phyloP scores from a whole-genome alignment of 306 rosid species.

The Luffa acutangula region DNA sequence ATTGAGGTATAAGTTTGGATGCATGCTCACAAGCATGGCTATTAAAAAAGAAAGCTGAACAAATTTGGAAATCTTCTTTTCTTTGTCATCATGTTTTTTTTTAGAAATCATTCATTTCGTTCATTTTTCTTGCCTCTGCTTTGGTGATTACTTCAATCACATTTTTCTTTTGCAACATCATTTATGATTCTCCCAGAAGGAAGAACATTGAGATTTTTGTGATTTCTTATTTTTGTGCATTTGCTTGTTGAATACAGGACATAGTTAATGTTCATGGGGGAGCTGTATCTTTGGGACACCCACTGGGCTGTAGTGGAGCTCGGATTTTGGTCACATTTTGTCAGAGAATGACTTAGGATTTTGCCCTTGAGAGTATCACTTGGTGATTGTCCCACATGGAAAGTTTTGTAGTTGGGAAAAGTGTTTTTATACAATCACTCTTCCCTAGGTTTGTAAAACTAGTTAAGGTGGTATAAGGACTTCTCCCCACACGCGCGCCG shows the following conservation, averaged over 20 bases:
- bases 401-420: too few relatives aligned
- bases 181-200: neutral
- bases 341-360: too few relatives aligned
- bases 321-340: too few relatives aligned
- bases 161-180: neutral
- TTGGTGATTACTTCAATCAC: neutral
- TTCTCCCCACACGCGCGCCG: too few relatives aligned
- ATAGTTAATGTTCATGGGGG: slow-evolving; percentile 74
- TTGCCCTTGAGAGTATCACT: too few relatives aligned
- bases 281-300: slow-evolving; percentile 88
- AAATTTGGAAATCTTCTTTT: neutral
- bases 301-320: too few relatives aligned
- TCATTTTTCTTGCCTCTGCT: neutral
- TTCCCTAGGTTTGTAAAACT: too few relatives aligned
- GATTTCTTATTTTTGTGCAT: too few relatives aligned
- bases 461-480: too few relatives aligned
- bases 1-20: neutral
- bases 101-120: neutral
- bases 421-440: too few relatives aligned
- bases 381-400: too few relatives aligned
- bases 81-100: neutral
- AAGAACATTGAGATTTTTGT: neutral
- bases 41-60: neutral
- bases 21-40: neutral
- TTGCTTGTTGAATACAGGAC: slow-evolving; percentile 37